phyloP scores from a whole-genome alignment of 1,284 basidiomycete genomes.

The Tilletia horrida region DNA sequence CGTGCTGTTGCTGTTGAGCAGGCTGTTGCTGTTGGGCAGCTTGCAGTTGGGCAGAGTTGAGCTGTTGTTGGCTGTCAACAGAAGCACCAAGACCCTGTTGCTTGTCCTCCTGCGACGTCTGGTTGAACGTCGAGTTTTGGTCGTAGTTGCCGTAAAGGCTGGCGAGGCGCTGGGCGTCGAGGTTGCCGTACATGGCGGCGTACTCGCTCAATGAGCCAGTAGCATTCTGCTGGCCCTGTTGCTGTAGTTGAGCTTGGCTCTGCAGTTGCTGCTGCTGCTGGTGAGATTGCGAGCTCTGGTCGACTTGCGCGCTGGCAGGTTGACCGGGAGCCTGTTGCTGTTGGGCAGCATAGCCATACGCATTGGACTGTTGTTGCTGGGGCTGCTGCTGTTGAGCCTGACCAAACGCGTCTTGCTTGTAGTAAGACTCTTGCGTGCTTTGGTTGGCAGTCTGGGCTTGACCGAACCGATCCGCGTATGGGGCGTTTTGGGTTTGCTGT shows the following conservation, averaged over 20 bases:
- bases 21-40: constrained; percentile 27
- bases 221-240: constrained; percentile 10
- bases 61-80: constrained; percentile 27
- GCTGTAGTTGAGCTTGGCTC: constrained; percentile 31
- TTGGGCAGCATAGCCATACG: constrained; percentile 17
- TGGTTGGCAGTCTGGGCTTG: constrained; percentile 20
- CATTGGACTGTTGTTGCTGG: constrained; percentile 24
- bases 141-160: constrained; percentile 49
- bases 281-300: constrained; percentile 13
- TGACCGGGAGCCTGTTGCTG: constrained; percentile 29
- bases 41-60: constrained; percentile 19
- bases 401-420: constrained; percentile 14
- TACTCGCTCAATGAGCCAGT: constrained; percentile 22
- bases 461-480: constrained; percentile 21
- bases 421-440: constrained; percentile 18
- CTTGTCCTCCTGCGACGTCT: constrained; percentile 1
- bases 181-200: constrained; percentile 41
- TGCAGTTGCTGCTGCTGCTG: constrained; percentile 35
- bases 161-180: constrained; percentile 46
- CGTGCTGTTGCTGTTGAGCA: constrained; percentile 29
- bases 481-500: constrained; percentile 14
- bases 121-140: constrained; percentile 28
- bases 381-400: constrained; percentile 22
- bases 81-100: not conserved
- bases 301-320: not conserved